phyloP scores from a whole-genome alignment of 176 grass and related monocot species.

The Phyllostachys edulis region DNA sequence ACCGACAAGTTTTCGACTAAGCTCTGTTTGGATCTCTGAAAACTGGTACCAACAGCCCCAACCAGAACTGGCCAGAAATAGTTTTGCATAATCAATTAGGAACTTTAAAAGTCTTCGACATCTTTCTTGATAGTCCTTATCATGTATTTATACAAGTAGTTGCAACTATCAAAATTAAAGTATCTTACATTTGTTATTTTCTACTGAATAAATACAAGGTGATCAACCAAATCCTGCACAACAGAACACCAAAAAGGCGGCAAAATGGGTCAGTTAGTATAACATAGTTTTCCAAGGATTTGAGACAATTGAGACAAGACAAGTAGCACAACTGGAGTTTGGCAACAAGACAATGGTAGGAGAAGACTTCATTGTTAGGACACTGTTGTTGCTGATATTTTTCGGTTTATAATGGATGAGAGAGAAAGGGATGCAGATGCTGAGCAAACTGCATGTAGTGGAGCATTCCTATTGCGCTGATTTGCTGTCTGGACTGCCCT shows the following conservation, averaged over 20 bases:
- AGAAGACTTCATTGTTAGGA: neutral
- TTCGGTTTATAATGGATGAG: slow-evolving; percentile 21
- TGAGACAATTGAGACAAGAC: neutral
- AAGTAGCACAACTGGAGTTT: neutral
- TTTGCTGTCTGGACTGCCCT: neutral
- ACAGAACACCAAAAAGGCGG: neutral
- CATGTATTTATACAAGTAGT: slow-evolving; percentile 11
- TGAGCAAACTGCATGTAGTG: neutral
- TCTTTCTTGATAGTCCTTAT: neutral
- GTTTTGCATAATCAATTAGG: neutral
- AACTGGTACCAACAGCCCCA: neutral
- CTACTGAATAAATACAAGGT: neutral
- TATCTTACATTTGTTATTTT: neutral
- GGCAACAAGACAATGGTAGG: slow-evolving; percentile 3
- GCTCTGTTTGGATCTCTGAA: slow-evolving; percentile 10
- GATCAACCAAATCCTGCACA: neutral
- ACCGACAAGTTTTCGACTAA: neutral
- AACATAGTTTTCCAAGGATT: neutral
- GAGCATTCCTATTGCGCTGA: slow-evolving; percentile 7
- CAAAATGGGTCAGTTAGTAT: neutral
- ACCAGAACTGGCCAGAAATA: neutral
- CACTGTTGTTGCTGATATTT: neutral
- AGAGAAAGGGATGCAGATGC: neutral
- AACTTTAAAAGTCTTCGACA: neutral
- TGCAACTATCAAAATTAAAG: slow-evolving; percentile 13